Base-by-base conservation (phyloP, 2,329 filamentous ascomycete species). In the Fusarium praegraminearum region DNA sequence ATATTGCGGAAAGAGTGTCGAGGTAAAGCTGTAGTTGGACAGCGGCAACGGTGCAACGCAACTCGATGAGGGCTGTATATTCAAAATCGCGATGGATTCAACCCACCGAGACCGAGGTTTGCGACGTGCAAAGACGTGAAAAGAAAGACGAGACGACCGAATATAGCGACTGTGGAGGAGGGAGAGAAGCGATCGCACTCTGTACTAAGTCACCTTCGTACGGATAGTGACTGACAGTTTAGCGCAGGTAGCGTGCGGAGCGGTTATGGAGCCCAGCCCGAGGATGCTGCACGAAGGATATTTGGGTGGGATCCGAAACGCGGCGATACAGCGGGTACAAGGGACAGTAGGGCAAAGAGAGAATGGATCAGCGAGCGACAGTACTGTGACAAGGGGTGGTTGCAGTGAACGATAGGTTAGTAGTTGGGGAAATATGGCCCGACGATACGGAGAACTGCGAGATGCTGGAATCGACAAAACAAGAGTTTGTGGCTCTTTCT, bases 311-410 rank as follows among this genome's bases (percentile, higher is more conserved):
- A 67, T 54, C 72, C 70, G 69, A 73, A 61, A 67, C 62, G 59
- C 69, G 57, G 67, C 62, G 64, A 58, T 56, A 69, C 57, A 52
- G 59, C 66, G 54, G 63, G 49, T 59, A 66, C 62, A 61, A 55
- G 59, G 67, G 63, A 54, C n/a, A 61, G 35, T 33, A 33, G 45
- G 50, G 40, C 56, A 56, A 47, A 58, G 44, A 69, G 47, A 60
- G 53, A 54, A 66, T 41, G 49, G 49, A 68, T 65, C 66, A 72
- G 67, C 72, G 70, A 74, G 64, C 63, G 72, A 71, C 70, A 65
- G 24, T 41, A 35, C 35, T 30, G 49, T 22, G 33, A 40, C 49
- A 55, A 62, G 64, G 68, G 72, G 63, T 69, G 66, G 59, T 56
- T 62, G 57, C 49, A 51, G 65, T 66, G 62, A 61, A 56, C 45